These are phyloP conservation scores for Saturnispora ahearnii DNA, from an alignment of 805 yeast species.

Conservation along the genomic window DNA sequence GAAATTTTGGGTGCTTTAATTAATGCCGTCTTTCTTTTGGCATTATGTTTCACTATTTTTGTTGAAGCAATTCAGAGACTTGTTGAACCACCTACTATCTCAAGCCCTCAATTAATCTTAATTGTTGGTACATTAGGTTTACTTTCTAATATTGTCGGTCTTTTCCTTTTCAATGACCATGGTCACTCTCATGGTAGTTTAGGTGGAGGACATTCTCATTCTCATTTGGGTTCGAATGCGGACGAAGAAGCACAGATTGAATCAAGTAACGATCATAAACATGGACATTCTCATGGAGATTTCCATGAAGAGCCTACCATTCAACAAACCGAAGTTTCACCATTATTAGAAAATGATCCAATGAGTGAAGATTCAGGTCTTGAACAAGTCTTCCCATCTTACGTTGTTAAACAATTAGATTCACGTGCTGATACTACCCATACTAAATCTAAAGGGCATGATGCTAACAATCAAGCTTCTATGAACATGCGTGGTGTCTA, in stretches of 20 bases:
- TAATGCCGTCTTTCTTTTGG: slow-evolving; percentile 87
- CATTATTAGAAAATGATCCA: slow-evolving; percentile 8
- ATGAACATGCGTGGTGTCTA: slow-evolving; percentile 96
- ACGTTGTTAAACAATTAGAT: slow-evolving; percentile 20
- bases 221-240: slow-evolving; percentile 5
- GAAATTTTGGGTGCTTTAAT: slow-evolving; percentile 92
- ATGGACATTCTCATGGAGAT: slow-evolving; percentile 3
- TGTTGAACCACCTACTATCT: slow-evolving; percentile 66
- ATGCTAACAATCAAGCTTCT: slow-evolving; percentile 36
- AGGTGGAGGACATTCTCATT: slow-evolving; percentile 18
- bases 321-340: slow-evolving; percentile 6
- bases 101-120: slow-evolving; percentile 75
- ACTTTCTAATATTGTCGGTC: slow-evolving; percentile 71
- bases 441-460: slow-evolving; percentile 10
- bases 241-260: slow-evolving; percentile 10
- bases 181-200: slow-evolving; percentile 47
- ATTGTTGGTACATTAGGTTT: slow-evolving; percentile 80
- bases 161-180: slow-evolving; percentile 82
- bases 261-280: slow-evolving; percentile 1
- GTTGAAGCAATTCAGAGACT: slow-evolving; percentile 91
- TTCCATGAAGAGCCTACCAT: not conserved
- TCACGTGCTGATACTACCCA: not conserved
- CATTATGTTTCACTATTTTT: slow-evolving; percentile 83
- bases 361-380: slow-evolving; percentile 19
- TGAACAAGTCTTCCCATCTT: slow-evolving; percentile 23